phyloP scores from a whole-genome alignment of 768 basidiomycete species.

The Pleurotus sapidus region DNA sequence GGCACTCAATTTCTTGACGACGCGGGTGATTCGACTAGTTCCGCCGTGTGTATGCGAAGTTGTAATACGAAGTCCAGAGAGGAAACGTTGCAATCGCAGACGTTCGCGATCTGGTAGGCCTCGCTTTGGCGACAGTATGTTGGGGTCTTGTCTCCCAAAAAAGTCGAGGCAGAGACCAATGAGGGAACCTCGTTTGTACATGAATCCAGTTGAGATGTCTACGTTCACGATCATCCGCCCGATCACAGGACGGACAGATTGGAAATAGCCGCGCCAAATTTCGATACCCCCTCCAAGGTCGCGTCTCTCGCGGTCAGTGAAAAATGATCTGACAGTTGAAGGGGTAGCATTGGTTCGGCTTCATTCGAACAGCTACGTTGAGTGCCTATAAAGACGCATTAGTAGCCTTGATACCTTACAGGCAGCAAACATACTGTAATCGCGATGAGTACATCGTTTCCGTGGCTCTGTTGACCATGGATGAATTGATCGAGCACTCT shows the following conservation, averaged over 20 bases:
- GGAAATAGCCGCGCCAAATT: conserved; percentile 81
- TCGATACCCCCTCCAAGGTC: conserved; percentile 60
- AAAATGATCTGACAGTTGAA: conserved; percentile 78
- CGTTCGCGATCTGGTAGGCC: conserved; percentile 51
- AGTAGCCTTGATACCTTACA: neutral
- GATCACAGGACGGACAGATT: conserved; percentile 68
- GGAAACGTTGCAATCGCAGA: conserved; percentile 33
- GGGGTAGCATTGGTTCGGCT: conserved; percentile 62
- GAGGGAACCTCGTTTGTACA: conserved; percentile 67
- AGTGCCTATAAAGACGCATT: conserved; percentile 43
- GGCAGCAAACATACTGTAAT: conserved; percentile 44
- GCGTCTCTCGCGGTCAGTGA: conserved; percentile 51
- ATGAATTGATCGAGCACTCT: conserved; percentile 67
- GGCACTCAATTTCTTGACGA: conserved; percentile 51
- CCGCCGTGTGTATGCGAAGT: conserved; percentile 14
- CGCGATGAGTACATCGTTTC: conserved; percentile 62
- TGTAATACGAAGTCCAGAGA: conserved; percentile 29
- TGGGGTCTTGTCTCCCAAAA: conserved; percentile 33
- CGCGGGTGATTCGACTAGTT: conserved; percentile 30
- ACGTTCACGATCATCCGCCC: conserved; percentile 69
- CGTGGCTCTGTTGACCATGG: conserved; percentile 60
- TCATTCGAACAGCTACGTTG: conserved; percentile 76
- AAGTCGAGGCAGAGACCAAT: conserved; percentile 58
- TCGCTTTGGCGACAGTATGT: conserved; percentile 28
- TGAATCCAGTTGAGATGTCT: conserved; percentile 74